Conservation (phyloP, 768 basidiomycete species). For the Boletales sp. region DNA sequence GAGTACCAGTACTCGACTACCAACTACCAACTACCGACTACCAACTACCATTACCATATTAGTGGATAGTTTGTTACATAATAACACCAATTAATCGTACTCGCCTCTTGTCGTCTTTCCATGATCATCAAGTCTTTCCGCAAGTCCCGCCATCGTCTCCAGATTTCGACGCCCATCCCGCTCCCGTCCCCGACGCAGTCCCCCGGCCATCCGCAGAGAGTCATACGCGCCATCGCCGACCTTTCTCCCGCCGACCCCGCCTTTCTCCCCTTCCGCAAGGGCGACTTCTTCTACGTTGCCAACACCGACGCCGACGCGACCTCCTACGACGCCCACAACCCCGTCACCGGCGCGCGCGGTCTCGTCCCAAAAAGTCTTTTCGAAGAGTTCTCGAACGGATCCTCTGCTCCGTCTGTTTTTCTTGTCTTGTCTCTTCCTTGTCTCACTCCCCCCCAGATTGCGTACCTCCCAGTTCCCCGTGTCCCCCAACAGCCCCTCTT, state of each 20-base stretch:
- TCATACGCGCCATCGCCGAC: constrained; percentile 77
- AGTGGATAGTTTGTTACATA: constrained; percentile 22
- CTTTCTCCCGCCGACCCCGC: constrained; percentile 73
- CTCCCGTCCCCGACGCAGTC: constrained; percentile 54
- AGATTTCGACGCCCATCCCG: constrained; percentile 63
- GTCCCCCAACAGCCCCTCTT: constrained; percentile 17
- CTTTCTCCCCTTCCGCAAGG: constrained; percentile 86
- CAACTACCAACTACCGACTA: too few relatives aligned
- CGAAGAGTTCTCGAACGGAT: constrained; percentile 83
- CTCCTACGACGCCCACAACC: constrained; percentile 97
- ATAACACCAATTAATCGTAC: constrained; percentile 1
- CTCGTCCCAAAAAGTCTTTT: constrained; percentile 85
- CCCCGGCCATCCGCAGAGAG: constrained; percentile 83
- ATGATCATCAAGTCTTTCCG: constrained; percentile 87
- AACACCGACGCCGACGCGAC: constrained; percentile 55
- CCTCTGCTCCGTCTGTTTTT: constrained; percentile 37
- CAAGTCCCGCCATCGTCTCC: constrained; percentile 64
- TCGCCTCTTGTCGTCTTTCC: background rate
- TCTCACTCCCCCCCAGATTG: constrained; percentile 23
- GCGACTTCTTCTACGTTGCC: constrained; percentile 97
- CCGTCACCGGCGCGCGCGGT: constrained; percentile 85
- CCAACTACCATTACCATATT: too few relatives aligned
- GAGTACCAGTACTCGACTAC: too few relatives aligned
- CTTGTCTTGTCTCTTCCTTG: background rate
- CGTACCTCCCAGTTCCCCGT: constrained; percentile 34